Conservation (phyloP, 176 grass and related monocot genomes). For the Oryza meridionalis region DNA sequence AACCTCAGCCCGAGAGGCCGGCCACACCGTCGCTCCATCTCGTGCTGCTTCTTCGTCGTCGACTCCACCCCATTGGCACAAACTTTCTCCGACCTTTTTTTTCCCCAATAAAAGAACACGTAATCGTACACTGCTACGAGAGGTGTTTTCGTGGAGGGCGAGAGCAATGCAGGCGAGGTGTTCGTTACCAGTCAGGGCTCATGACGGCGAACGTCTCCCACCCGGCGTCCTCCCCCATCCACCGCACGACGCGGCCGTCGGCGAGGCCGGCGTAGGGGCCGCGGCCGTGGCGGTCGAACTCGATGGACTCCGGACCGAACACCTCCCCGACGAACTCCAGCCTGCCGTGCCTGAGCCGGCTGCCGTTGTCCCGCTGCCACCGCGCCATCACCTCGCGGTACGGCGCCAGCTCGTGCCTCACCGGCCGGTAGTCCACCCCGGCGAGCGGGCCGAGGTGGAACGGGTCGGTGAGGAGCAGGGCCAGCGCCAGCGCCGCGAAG, state of each 20-base stretch:
- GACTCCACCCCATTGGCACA: slow-evolving; percentile 68
- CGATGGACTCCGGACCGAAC: slow-evolving; percentile 90
- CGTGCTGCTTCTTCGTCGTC: slow-evolving; percentile 68
- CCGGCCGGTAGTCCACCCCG: slow-evolving; percentile 65
- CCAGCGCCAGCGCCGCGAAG: slow-evolving; percentile 60
- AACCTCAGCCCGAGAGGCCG: slow-evolving; percentile 90
- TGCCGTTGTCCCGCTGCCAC: slow-evolving; percentile 78
- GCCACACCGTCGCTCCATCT: slow-evolving; percentile 67
- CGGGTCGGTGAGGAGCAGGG: slow-evolving; percentile 69
- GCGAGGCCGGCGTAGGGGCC: slow-evolving; percentile 85
- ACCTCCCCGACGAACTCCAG: slow-evolving; percentile 80
- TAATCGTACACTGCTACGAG: neutral
- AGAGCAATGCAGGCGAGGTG: neutral
- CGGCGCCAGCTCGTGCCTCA: slow-evolving; percentile 71
- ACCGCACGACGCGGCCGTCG: slow-evolving; percentile 88
- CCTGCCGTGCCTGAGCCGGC: slow-evolving; percentile 67
- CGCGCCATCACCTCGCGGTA: slow-evolving; percentile 70
- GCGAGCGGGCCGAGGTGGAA: slow-evolving; percentile 65
- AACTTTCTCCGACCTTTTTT: slow-evolving; percentile 65
- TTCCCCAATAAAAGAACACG: neutral
- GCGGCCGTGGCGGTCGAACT: slow-evolving; percentile 70
- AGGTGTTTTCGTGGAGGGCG: neutral
- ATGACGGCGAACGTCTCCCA: slow-evolving; percentile 89
- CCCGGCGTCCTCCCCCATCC: slow-evolving; percentile 66
- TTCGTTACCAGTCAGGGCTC: slow-evolving; percentile 63